phyloP scores from a whole-genome alignment of 2,329 filamentous ascomycete species.

The Chrysoporthe puriensis region DNA sequence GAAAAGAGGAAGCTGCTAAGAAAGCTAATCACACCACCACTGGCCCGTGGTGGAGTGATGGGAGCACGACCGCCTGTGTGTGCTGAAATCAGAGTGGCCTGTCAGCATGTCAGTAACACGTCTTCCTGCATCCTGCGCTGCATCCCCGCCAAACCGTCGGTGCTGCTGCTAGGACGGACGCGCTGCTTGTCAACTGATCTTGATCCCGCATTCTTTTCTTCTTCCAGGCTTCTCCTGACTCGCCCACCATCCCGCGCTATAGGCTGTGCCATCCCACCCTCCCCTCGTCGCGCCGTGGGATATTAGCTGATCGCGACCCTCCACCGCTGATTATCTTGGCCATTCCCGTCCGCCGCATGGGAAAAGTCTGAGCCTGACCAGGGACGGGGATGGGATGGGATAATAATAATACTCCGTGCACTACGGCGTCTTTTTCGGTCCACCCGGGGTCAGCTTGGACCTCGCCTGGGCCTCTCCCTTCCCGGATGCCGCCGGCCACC shows the following conservation, averaged over 20 bases:
- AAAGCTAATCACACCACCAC: conserved; percentile 18
- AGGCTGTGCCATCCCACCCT: neutral
- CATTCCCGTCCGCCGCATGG: conserved; percentile 9
- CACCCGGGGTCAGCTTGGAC: neutral
- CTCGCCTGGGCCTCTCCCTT: neutral
- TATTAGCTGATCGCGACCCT: conserved; percentile 1
- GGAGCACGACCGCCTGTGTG: neutral
- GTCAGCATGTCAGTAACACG: conserved; percentile 23
- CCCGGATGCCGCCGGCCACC: neutral
- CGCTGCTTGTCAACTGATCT: conserved; percentile 4
- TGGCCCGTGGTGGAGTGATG: conserved; percentile 24
- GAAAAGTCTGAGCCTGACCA: conserved; percentile 14
- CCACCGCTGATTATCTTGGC: conserved; percentile 3
- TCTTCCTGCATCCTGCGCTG: neutral
- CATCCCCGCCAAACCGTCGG: conserved; percentile 16
- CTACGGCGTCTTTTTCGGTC: neutral
- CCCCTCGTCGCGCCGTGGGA: conserved; percentile 5
- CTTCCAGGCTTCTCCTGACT: neutral
- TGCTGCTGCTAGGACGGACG: conserved; percentile 8
- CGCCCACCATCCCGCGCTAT: conserved; percentile 4
- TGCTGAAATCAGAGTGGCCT: conserved; percentile 7
- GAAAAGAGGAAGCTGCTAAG: neutral
- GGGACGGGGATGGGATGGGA: neutral
- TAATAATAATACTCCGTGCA: neutral
- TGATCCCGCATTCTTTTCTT: neutral